These are phyloP conservation scores for Ambrosia trifida DNA, from an alignment of 129 eudicot genomes.

Conservation along the genomic window DNA sequence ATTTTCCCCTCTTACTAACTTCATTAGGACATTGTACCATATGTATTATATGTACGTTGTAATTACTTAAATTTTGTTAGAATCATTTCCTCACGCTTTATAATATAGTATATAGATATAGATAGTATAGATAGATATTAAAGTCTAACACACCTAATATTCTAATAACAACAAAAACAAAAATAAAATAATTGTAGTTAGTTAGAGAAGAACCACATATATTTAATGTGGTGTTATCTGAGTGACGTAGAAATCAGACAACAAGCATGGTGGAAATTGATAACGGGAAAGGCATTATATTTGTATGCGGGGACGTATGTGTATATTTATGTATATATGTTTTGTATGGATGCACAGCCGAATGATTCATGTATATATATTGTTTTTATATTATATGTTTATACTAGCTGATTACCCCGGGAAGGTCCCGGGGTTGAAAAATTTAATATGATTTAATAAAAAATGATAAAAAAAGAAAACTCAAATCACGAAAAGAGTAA, in stretches of 20 bases:
- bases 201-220: slow-evolving; percentile 7
- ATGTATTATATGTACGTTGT: no score
- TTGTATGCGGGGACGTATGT: neutral
- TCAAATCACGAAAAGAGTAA: no score
- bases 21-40: no score
- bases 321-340: neutral
- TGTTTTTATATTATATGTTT: neutral
- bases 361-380: neutral
- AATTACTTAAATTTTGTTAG: no score
- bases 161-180: neutral
- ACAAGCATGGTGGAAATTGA: neutral
- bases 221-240: neutral
- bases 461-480: no score
- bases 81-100: no score
- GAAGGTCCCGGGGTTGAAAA: no score
- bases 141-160: slow-evolving; percentile 4
- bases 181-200: neutral
- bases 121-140: no score
- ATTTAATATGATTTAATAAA: no score
- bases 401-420: no score
- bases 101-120: no score
- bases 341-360: neutral
- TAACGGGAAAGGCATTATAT: neutral
- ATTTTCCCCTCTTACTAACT: no score
- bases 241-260: neutral